These are phyloP conservation scores for Neofusicoccum ribis DNA, from an alignment of 2,329 filamentous ascomycete species.

Conservation along the genomic window DNA sequence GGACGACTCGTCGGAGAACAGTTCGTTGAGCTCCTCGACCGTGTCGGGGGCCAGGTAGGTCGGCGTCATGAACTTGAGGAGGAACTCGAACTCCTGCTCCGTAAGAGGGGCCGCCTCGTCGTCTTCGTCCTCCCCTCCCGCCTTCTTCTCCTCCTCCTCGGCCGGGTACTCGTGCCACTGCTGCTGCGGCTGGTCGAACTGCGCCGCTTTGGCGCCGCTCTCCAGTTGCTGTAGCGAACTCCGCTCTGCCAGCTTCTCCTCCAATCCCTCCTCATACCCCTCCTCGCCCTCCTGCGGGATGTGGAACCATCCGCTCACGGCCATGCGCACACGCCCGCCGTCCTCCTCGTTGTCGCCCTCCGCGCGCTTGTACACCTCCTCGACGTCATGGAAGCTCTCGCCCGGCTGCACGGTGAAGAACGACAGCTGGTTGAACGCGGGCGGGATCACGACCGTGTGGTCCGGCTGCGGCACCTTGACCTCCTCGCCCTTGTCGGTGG, in stretches of 20 bases:
- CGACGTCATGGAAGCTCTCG: constrained; percentile 98
- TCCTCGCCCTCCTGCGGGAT: constrained; percentile 94
- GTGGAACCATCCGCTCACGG: constrained; percentile 98
- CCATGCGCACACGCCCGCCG: constrained; percentile 84
- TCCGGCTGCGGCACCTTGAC: constrained; percentile 81
- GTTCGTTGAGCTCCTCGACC: constrained; percentile 74
- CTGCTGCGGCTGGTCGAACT: constrained; percentile 78
- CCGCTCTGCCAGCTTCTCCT: constrained; percentile 83
- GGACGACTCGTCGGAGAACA: constrained; percentile 80
- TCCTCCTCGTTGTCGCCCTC: constrained; percentile 63
- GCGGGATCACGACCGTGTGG: constrained; percentile 79
- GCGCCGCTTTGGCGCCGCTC: constrained; percentile 71
- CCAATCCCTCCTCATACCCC: constrained; percentile 82
- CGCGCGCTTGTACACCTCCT: constrained; percentile 82
- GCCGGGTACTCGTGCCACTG: constrained; percentile 50
- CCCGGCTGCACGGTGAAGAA: constrained; percentile 98
- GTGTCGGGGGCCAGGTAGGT: constrained; percentile 92
- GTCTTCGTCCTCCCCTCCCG: constrained; percentile 44
- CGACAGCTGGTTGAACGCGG: constrained; percentile 94
- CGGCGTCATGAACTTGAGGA: constrained; percentile 86
- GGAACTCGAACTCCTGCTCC: constrained; percentile 80
- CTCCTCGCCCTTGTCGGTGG: constrained; percentile 68
- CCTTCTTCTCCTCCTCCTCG: constrained; percentile 43
- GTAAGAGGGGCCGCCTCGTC: constrained; percentile 61
- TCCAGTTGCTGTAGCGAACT: constrained; percentile 92